Evolutionary conservation across 225 moss, liverwort and hornwort species (phyloP).

Genomic region (Pseudoscleropodium purum): DNA sequence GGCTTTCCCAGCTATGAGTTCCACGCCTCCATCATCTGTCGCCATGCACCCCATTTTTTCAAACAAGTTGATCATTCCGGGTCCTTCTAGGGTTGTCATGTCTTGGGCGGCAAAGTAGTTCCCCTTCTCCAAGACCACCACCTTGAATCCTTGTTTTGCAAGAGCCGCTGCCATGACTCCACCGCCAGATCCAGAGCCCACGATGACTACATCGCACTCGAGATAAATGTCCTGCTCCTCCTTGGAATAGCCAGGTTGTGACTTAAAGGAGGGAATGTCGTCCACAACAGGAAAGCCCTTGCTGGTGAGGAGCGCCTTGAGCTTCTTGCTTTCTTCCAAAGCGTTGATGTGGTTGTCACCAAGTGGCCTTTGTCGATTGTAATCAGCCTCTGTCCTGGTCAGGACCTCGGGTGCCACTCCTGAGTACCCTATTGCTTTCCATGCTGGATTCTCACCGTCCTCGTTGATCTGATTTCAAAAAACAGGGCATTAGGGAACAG

Average conservation of each 20-base stretch:
- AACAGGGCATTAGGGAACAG: background rate
- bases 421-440: conserved; percentile 72
- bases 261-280: conserved; percentile 1
- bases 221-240: conserved; percentile 19
- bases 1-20: conserved; percentile 47
- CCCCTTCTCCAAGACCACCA: conserved; percentile 75
- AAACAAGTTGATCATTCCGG: conserved; percentile 31
- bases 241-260: background rate
- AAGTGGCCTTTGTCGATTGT: conserved; percentile 27
- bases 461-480: conserved; percentile 33
- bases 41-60: conserved; percentile 46
- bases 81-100: conserved; percentile 51
- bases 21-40: conserved; percentile 51
- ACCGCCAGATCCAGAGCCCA: conserved; percentile 90
- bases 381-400: background rate
- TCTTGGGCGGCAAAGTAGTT: conserved; percentile 63
- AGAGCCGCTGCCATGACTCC: conserved; percentile 77
- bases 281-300: conserved; percentile 42
- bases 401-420: conserved; percentile 42
- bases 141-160: conserved; percentile 60
- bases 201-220: conserved; percentile 65
- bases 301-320: conserved; percentile 17
- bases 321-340: conserved; percentile 3
- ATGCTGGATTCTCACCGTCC: conserved; percentile 43
- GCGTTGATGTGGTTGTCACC: conserved; percentile 49